Percentiles rank a stretch among this genome's conserved stretches.
These are phyloP conservation scores for Cubamyces lactineus DNA, from an alignment of 768 basidiomycete species.

Conservation along the genomic window DNA sequence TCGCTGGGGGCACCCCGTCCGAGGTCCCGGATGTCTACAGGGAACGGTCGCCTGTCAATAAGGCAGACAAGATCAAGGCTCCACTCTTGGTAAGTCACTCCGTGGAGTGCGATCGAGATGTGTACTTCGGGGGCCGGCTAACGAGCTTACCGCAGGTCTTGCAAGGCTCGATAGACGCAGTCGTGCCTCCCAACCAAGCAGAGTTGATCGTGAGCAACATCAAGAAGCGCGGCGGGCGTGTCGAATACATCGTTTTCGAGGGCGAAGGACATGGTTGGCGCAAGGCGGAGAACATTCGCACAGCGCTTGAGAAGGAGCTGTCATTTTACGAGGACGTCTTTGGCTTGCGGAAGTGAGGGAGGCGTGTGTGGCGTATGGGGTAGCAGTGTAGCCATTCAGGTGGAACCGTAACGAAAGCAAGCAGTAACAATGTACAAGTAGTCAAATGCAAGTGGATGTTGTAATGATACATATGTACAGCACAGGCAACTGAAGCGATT, in stretches of 20 bases:
- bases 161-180: constrained; percentile 64
- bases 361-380: not conserved
- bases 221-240: constrained; percentile 49
- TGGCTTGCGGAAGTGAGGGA: constrained; percentile 19
- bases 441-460: not conserved
- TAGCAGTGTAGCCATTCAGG: not conserved
- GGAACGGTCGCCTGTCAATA: constrained; percentile 63
- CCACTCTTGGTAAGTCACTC: constrained; percentile 60
- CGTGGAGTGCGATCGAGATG: not conserved
- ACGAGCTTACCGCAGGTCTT: constrained; percentile 49
- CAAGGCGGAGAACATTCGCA: constrained; percentile 55
- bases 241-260: constrained; percentile 62
- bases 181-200: constrained; percentile 73
- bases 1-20: constrained; percentile 61
- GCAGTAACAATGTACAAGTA: not conserved
- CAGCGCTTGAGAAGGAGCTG: constrained; percentile 55
- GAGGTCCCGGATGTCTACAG: constrained; percentile 61
- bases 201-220: constrained; percentile 59
- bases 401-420: not conserved
- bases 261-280: constrained; percentile 73
- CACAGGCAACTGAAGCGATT: not conserved
- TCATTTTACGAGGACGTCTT: constrained; percentile 56
- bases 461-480: constrained; percentile 12
- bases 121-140: too few species aligned
- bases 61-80: constrained; percentile 61